Percentiles rank a stretch among this genome's conserved stretches.
Conservation (phyloP, 2,329 filamentous ascomycete genomes). For the Cordyceps militaris region DNA sequence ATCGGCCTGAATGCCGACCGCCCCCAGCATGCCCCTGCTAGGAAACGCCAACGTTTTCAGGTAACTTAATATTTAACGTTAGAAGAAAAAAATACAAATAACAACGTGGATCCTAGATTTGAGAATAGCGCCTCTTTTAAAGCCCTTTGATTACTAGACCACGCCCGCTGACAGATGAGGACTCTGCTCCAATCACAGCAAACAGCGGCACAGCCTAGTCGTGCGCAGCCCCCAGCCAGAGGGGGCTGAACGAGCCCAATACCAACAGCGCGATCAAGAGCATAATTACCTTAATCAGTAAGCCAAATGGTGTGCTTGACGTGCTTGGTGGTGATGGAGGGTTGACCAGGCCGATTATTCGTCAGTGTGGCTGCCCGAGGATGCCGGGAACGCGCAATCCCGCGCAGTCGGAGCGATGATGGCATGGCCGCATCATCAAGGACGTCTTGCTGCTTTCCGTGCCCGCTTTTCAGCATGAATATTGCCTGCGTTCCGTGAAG, state of each 20-base stretch:
- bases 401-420: constrained; percentile 5
- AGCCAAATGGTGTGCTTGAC: no score
- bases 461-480: not conserved
- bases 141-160: not conserved
- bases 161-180: not conserved
- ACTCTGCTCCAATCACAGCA: constrained; percentile 6
- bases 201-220: not conserved
- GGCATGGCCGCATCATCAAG: constrained; percentile 10
- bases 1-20: constrained; percentile 1
- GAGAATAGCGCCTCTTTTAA: not conserved
- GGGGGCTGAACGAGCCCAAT: not conserved
- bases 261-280: not conserved
- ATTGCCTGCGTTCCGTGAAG: not conserved
- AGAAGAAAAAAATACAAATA: no score
- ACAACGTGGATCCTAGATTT: not conserved
- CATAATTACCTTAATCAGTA: not conserved
- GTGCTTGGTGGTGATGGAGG: not conserved
- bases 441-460: not conserved
- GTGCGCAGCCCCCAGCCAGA: not conserved
- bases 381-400: not conserved
- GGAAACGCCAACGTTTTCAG: not conserved
- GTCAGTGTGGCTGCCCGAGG: not conserved
- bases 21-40: not conserved
- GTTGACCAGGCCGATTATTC: not conserved
- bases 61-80: no score